Evolutionary conservation across 2,329 filamentous ascomycete genomes (phyloP), one percentile per base, ranked within the genome.

Genomic region (Claviceps purpurea): DNA sequence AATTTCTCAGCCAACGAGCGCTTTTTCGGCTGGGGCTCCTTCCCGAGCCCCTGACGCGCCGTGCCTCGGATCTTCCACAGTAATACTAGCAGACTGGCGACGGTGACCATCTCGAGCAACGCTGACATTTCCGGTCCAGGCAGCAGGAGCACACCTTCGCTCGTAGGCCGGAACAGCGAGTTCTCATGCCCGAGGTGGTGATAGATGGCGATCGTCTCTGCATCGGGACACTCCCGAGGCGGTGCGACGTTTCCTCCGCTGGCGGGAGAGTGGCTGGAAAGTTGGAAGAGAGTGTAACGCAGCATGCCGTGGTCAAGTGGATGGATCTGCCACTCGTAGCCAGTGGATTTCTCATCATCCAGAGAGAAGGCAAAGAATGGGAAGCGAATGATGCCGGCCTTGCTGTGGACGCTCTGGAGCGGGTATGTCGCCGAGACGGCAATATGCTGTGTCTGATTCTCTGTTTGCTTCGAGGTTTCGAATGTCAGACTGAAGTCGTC

Each of bases 271-370:
- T 18, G 44, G 22, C 44, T 18, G 3, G 16, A 26, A 11, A 26
- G 13, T 3, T 6, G 48, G 3, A 52, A n/a, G 26, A 54, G 41
- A 1, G 46, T 52, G 39, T 54, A 54, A 24, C 52, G 52, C 40
- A 54, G 46, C 6, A 46, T 42, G 41, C 52, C 50, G 37, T 54
- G 46, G 20, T 52, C 41, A 24, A 46, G 41, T 3, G 50, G 52
- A 37, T 50, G 52, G n/a, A 52, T 52, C 38, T 50, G 52, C 50
- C 52, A 54, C 43, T 54, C 49, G 22, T 52, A 52, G 18, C 37
- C n/a, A 2, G 6, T 18, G 20, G 45, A 11, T 14, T 34, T 44
- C 3, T 39, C 24, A 7, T 18, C 45, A 7, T 18, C 45, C 11
- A 52, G 16, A 3, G 50, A 52, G 41, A 54, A 54, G 16, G 39